Evolutionary conservation across 1,284 basidiomycete genomes (phyloP), one percentile per base, ranked within the genome.

Genomic region (Microbotryomycetes sp.): DNA sequence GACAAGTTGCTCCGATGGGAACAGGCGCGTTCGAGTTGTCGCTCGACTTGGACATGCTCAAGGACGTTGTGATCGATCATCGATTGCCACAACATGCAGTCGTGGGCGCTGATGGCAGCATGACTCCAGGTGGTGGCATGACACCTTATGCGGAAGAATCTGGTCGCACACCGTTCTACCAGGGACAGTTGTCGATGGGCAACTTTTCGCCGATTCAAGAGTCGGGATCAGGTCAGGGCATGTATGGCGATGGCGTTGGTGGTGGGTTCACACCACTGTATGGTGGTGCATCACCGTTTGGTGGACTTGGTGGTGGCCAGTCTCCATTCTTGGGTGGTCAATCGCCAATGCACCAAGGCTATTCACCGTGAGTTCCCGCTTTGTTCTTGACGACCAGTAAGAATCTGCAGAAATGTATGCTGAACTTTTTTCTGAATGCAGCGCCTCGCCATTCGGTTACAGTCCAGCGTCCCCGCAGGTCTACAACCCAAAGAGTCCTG

Each of bases 11-110:
- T 32, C 94, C 92, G 0, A 77, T 78, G 76, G 77, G 77, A 26
- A 78, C 77, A 1, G 77, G 77, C 49, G 63, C 68, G 7, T 72
- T 72, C 67, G 94, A 97, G 58, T 89, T 98, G 55, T 87, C 92
- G 1, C 82, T 99, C 54, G 96, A 98, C 77, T 88, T 97, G 70
- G 89, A 94, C 70, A 96, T 97, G 92, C 82, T 99, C 72, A 96
- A 97, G 81, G 94, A 98, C 68, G 94, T 97, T 54, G 93, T 98
- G 60, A 89, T 97, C 60, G 96, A 99, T 76, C 91, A 94, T 73
- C 87, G 92, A 49, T 80, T 97, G 62, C 93, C 93, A 0, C 77
- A 80, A n/a, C 72, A 73, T 26, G 76, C 74, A 30, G 64, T 76
- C 55, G 86, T 92, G 32, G 86, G 86, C 68, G 82, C 72, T 67